Evolutionary conservation across 148 eudicot species (phyloP), one percentile per base, ranked within the genome.

Genomic region (Selenicereus undatus): DNA sequence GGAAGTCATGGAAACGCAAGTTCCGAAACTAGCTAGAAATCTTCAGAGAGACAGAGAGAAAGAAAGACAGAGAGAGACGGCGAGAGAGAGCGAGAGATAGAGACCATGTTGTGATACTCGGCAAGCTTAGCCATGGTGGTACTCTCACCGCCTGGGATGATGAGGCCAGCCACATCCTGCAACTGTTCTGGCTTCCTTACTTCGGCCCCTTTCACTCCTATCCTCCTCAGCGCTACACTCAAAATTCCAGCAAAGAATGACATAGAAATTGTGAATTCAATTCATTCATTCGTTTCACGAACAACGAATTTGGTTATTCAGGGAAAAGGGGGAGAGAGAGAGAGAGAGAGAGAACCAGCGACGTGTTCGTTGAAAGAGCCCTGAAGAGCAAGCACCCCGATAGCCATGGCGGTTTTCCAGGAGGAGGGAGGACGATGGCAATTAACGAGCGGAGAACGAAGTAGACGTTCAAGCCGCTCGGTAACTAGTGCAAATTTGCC

Each of bases 91-190:
- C 48, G 52, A 74, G 68, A 65, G 48, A 36, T 10, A 69, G 22
- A 5, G n/a, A 95, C 99, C 85, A 95, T 86, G 82, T 93, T 93
- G 75, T 95, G 91, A 24, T 64, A 91, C 54, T 93, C 92, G 13
- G 99, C 99, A 43, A 95, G 95, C 85, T 93, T 95, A 69, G 97
- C 97, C 99, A 95, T 95, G 88, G 99, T 93, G 81, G 99, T 95
- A 82, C 99, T 95, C 80, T 95, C 99, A 0, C 99, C 99, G 62
- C 99, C 99, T 42, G 99, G 99, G 56, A 95, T 95, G 73, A 95
- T 95, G 52, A 95, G 97, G 3, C 91, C 94, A 76, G 79, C 81
- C 43, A 95, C 86, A 83, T 80, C 80, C 77, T 88, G 85, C 85
- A 95, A 80, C 88, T 95, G 99, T 58, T 95, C 93, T 7, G 97